Evolutionary conservation across 2,329 filamentous ascomycete species (phyloP).

Genomic region (Corniculantispora saksenae): DNA sequence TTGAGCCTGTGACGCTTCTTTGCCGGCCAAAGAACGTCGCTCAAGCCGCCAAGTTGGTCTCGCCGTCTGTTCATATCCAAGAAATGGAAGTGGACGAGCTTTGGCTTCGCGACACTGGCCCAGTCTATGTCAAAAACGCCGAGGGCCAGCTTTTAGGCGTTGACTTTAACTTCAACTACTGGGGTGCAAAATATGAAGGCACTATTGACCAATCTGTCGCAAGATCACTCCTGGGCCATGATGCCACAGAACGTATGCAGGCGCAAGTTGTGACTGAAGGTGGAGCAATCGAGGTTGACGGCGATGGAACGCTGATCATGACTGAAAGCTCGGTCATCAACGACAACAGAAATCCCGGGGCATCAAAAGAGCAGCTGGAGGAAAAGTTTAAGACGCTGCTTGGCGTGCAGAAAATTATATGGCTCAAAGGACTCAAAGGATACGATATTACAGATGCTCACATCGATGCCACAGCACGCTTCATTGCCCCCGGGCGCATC

Average conservation of each 20-base stretch:
- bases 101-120: constrained; percentile 40
- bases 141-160: constrained; percentile 33
- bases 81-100: constrained; percentile 17
- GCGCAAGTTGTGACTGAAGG: constrained; percentile 20
- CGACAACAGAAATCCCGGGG: constrained; percentile 18
- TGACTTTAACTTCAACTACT: constrained; percentile 22
- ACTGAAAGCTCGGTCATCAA: constrained; percentile 20
- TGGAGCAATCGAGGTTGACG: constrained; percentile 20
- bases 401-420: constrained; percentile 19
- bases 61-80: constrained; percentile 1
- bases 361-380: constrained; percentile 14
- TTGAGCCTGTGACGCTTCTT: constrained; percentile 19
- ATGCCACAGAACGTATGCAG: constrained; percentile 3
- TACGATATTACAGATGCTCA: constrained; percentile 20
- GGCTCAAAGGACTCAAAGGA: constrained; percentile 18
- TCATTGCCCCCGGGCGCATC: constrained; percentile 12
- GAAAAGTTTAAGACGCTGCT: constrained; percentile 4
- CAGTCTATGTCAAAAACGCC: constrained; percentile 52
- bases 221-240: neutral
- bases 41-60: neutral
- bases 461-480: constrained; percentile 17
- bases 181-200: constrained; percentile 16
- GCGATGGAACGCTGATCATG: constrained; percentile 16
- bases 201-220: constrained; percentile 6
- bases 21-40: constrained; percentile 4